Conservation (phyloP, 257 asterid species). For the Fraxinus excelsior region DNA sequence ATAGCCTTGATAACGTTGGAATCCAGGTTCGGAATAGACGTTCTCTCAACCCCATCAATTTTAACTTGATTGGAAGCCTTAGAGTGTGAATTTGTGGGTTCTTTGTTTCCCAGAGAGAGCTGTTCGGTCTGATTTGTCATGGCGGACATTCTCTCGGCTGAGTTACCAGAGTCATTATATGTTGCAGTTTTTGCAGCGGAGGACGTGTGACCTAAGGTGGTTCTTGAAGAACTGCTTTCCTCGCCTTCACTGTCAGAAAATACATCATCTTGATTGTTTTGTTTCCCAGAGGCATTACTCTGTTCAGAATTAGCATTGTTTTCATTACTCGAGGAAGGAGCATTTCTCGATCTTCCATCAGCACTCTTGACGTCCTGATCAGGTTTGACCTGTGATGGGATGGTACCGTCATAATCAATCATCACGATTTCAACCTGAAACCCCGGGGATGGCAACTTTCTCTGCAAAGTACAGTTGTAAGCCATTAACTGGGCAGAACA, state of each 20-base stretch:
- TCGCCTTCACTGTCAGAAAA: conserved; percentile 94
- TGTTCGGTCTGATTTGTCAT: conserved; percentile 49
- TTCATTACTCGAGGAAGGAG: conserved; percentile 48
- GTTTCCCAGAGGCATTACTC: conserved; percentile 41
- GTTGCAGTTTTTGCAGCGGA: conserved; percentile 38
- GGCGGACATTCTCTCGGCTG: conserved; percentile 39
- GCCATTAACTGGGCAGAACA: not conserved
- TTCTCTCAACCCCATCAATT: conserved; percentile 38
- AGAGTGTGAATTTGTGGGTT: conserved; percentile 33
- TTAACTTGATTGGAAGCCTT: conserved; percentile 42
- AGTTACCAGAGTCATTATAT: conserved; percentile 33
- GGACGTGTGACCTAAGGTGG: conserved; percentile 27
- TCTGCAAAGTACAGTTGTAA: conserved; percentile 45
- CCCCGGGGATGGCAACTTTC: conserved; percentile 96
- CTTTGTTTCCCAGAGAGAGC: conserved; percentile 45
- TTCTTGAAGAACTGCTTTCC: conserved; percentile 49
- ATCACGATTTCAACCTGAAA: conserved; percentile 87
- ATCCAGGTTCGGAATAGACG: conserved; percentile 53
- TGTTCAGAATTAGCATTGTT: conserved; percentile 36
- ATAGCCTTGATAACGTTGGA: conserved; percentile 85
- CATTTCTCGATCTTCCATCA: conserved; percentile 39
- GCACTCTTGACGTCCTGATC: conserved; percentile 29
- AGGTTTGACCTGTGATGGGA: conserved; percentile 46
- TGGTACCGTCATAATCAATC: conserved; percentile 75
- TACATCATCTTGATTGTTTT: conserved; percentile 66